Percentiles rank a stretch among this genome's conserved stretches.
Conservation (phyloP, 345 rosid species). For the Gossypioides kirkii region DNA sequence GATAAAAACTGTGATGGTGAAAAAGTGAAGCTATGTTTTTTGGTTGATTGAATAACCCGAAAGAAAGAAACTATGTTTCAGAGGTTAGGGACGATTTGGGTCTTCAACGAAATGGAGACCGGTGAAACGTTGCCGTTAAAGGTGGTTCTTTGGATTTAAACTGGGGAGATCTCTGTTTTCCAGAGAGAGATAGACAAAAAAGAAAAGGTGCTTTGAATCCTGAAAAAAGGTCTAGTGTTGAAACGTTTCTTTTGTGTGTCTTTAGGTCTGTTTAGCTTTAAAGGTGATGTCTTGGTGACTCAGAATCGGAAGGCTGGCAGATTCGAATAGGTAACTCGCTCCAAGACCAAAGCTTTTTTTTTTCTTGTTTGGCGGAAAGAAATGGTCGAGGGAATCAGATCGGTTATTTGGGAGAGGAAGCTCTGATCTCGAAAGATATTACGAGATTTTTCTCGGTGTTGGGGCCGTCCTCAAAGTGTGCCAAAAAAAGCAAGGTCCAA, state of each 20-base stretch:
- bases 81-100: constrained; percentile 23
- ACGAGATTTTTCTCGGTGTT: constrained; percentile 41
- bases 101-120: constrained; percentile 20
- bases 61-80: constrained; percentile 24
- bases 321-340: background rate
- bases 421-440: constrained; percentile 65
- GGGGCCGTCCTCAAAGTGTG: constrained; percentile 41
- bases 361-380: constrained; percentile 12
- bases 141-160: constrained; percentile 14
- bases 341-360: background rate
- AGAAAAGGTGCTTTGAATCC: background rate
- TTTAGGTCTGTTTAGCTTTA: background rate
- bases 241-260: background rate
- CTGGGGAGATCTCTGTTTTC: constrained; percentile 18
- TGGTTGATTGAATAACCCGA: background rate
- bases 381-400: constrained; percentile 32
- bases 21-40: background rate
- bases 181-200: background rate
- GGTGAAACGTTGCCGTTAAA: constrained; percentile 14
- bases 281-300: background rate
- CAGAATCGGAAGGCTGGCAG: background rate
- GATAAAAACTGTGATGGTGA: background rate
- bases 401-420: constrained; percentile 42
- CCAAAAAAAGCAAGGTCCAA: constrained; percentile 22
- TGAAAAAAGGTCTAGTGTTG: background rate